Base-by-base conservation (phyloP, 2,329 filamentous ascomycete genomes). In the Catunica adiposa region DNA sequence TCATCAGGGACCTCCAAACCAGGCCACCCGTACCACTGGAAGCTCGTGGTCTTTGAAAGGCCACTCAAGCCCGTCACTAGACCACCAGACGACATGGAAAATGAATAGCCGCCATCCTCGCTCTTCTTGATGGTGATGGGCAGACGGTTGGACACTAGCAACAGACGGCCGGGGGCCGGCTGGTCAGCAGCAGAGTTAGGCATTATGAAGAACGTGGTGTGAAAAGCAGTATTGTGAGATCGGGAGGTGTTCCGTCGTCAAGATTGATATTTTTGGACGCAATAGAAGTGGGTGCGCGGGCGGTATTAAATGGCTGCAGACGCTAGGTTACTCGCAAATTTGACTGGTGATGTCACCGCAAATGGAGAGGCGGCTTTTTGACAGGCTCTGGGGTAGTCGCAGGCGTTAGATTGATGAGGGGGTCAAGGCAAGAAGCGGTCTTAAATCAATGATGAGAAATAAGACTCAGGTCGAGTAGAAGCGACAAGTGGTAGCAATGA, bases 11-110 rank as follows among this genome's bases (percentile, higher is more conserved):
- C 82, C 68, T 97, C 88, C 51, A 95, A 72, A 38, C 92, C 92
- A 0, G 92, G 89, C 90, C 92, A 97, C 62, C 92, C 92, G 70
- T 97, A 97, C 92, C 92, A 98, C 69, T 92, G 86, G 70, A 97
- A 97, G 62, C 83, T 90, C 25, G 88, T 95, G 31, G 87, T 85
- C 71, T 96, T 96, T 63, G 86, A 84, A 58, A 97, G 73, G 25
- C 92, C 92, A 62, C 87, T 94, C 59, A 98, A 75, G 20, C 92
- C 92, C 53, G 88, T 95, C 64, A 97, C 92, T 42, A 98, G 79
- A 42, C 92, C 92, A 57, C 92, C 92, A 1, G 92, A 97, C 50
- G 90, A 97, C 86, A 96, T 95, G 67, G 85, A 88, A 69, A 94
- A 95, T 65, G 83, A 79, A 73, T 95, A 98, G 67, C 84, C 84